Base-by-base conservation (phyloP, 2,329 filamentous ascomycete genomes). In the Verticillium klebahnii region DNA sequence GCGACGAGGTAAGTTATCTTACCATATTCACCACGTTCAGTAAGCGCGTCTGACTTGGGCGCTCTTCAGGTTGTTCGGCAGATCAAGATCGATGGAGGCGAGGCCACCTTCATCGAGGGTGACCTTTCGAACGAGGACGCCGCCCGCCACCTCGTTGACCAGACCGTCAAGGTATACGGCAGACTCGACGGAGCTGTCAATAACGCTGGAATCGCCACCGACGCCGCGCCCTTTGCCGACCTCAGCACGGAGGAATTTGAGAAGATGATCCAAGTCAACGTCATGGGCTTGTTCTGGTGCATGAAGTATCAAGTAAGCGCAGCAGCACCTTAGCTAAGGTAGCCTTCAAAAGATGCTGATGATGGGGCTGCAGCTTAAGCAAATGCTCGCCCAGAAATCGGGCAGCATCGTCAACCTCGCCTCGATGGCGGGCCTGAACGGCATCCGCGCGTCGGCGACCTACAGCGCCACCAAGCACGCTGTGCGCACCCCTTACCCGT, bases 281-380 rank as follows among this genome's bases (percentile, higher is more conserved):
- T 81, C 1, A 76, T 71, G 3, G 78, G 78, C 0, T 75, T 74
- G 2, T 79, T 81, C 62, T 77, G 73, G 61, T 70, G 80, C 2
- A 65, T 80, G 0, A 69, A 73, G 17, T 76, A 75, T 5, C 72
- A 74, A 0, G 74, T 76, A 12, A 81, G 63, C 73, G 77, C 0
- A 74, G 70, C 0, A 77, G 80, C 2, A 59, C 65, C 0, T 78
- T 76, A 0, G 63, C 65, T 0, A 72, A 0, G 63, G 65, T 0
- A 72, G 77, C 5, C 29, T 29, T 37, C 72, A 79, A 32, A 54
- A 39, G 15, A 56, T 57, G 19, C 60, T 57, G 2, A 50, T 64
- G 19, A 54, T 12, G 7, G 2, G 9, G 4, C 37, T 11, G 17
- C 37, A 40, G 37, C 37, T 40, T 15, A 40, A 40, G 37, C 14